Base-by-base conservation (phyloP, 768 basidiomycete species). In the Leucocoprinus leucothites region DNA sequence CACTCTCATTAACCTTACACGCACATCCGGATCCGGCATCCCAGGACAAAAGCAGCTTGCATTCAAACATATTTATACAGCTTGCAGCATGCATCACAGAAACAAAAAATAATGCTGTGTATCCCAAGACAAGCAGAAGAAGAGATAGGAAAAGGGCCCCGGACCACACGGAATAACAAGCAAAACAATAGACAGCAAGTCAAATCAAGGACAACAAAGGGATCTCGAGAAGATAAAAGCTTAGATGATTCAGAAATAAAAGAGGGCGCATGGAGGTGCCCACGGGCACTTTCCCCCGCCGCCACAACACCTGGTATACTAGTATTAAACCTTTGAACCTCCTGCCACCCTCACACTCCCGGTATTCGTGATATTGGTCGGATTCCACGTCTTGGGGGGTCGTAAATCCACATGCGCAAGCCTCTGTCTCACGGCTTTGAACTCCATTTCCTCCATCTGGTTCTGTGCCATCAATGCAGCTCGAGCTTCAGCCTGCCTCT, bases 401-500 rank as follows among this genome's bases (percentile, higher is more conserved):
- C 82, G 84, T 51, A 91, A 66, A 57, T 86, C 88, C 53, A 92
- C 82, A 60, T 79, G 77, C 1, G 84, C 86, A 44, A 92, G 84
- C 67, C 88, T 85, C 71, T 86, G 84, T 11, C 90, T 81, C 40
- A 89, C 90, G 35, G 86, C 84, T 66, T 82, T 86, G 72, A 92
- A 92, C 65, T 92, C 90, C 58, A 79, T 73, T 65, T 92, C 90
- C 67, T 92, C 90, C 43, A 83, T 80, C 62, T 87, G 85, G 57
- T 81, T 88, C 71, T 91, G 87, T n/a, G 88, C 90, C 14, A 89
- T 70, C 41, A 89, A 67, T 4, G 85, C 88, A 3, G 91, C 91
- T 58, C 82, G 84, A 19, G 82, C 84, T 64, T 93, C 91, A 3
- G 91, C 91, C 69, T 93, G 90, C 57, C 89, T 77, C 69, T 94